Evolutionary conservation across 345 rosid species (phyloP), one percentile per base, ranked within the genome.

Genomic region (Isatis tinctoria): DNA sequence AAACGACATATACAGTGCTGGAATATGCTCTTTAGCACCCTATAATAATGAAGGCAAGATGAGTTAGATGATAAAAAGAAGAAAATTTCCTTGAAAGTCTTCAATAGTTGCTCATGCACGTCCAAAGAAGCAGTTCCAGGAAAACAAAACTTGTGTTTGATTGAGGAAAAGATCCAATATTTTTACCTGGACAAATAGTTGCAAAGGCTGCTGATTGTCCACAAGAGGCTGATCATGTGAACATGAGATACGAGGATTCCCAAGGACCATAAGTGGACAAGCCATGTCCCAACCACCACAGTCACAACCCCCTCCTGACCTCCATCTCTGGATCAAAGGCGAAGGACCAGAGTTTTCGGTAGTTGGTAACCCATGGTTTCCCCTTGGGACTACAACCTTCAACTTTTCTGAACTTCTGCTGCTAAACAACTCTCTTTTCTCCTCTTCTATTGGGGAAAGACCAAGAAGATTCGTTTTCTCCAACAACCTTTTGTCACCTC

Each of bases 201-300:
- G 83, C 69, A 96, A 65, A 58, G 96, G 96, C 69, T 63, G 85
- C 47, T 82, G 84, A 60, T 77, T 78, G 58, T 83, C 85, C 39
- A 85, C 67, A 35, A 86, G 87, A 49, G 81, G 86, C 82, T 80
- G 83, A 79, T 85, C 86, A 68, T 85, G 85, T 9, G 73, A 77
- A 80, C 78, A 77, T 35, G 67, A 81, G 65, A 76, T 78, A 63
- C 67, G 53, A 32, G 96, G 84, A 78, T 85, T 85, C 64, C 87
- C 91, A n/a, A 96, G 41, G 69, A 90, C 87, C 20, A 82, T 75
- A 37, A 96, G 94, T 26, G 98, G 92, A 62, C 99, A 96, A 32
- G 81, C 94, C 98, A 92, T 92, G 77, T 96, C 99, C 99, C 99
- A 96, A 77, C 98, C 99, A 74, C 99, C 98, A 69, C 99, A 96